A percentile compares a stretch with the other conserved stretches of the same genome.
Evolutionary conservation across 139 green algal species (phyloP).

Genomic region (Chlorella sp.): DNA sequence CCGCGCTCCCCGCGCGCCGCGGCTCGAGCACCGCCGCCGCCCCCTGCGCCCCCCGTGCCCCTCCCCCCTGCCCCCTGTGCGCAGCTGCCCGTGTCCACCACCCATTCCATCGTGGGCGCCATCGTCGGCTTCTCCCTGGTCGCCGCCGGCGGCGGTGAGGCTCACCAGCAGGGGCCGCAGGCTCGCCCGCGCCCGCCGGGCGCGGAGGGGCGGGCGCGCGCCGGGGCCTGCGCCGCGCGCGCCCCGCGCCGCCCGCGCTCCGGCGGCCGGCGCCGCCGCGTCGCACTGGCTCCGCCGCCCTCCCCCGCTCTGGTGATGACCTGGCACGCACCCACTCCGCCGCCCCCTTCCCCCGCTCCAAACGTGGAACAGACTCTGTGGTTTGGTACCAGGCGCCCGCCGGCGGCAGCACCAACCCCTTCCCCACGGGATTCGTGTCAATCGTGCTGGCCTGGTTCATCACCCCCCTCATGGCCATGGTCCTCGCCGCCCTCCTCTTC

Average conservation of each 20-base stretch:
- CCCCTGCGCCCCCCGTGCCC: not conserved
- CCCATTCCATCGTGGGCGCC: conserved; percentile 47
- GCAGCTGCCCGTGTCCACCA: conserved; percentile 56
- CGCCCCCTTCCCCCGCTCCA: no score
- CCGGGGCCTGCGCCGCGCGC: no score
- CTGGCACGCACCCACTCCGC: no score
- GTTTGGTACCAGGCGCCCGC: not conserved
- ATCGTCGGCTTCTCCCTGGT: conserved; percentile 38
- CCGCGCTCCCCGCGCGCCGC: not conserved
- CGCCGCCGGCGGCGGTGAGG: conserved; percentile 13
- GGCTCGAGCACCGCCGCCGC: not conserved
- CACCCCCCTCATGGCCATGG: conserved; percentile 41
- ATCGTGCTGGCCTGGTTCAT: conserved; percentile 67
- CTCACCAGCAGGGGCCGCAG: no score
- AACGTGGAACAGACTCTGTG: no score
- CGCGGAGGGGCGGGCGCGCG: no score
- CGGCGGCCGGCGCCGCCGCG: no score
- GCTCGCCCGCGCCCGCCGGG: no score
- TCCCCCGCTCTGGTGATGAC: no score
- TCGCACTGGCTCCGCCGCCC: no score
- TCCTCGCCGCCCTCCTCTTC: conserved; percentile 29
- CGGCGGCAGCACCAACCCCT: no score
- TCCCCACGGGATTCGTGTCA: conserved; percentile 39
- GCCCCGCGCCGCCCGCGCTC: no score
- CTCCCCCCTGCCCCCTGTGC: conserved; percentile 19